These are phyloP conservation scores for Alternaria angustiovoidea DNA, from an alignment of 2,329 filamentous ascomycete species.

Conservation along the genomic window DNA sequence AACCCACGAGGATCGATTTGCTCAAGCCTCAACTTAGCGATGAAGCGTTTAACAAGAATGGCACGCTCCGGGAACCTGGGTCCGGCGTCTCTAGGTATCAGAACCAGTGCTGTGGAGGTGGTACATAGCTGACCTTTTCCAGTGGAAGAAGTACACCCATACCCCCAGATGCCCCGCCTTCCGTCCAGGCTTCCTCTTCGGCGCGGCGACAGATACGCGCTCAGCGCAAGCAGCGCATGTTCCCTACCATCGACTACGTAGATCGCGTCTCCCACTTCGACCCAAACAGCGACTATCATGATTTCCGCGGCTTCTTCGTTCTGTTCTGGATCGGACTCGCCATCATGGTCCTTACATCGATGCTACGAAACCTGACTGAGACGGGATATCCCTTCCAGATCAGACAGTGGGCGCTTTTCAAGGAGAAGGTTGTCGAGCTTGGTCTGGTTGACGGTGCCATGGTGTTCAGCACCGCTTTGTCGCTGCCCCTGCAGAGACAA, in stretches of 20 bases:
- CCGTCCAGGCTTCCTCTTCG: constrained; percentile 82
- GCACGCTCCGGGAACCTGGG: constrained; percentile 30
- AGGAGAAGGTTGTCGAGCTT: constrained; percentile 86
- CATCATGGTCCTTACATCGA: constrained; percentile 97
- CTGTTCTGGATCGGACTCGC: constrained; percentile 97
- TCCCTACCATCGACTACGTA: constrained; percentile 91
- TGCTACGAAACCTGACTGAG: constrained; percentile 91
- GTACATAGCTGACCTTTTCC: constrained; percentile 25
- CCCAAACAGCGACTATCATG: constrained; percentile 85
- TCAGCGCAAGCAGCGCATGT: constrained; percentile 82
- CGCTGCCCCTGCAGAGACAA: constrained; percentile 75
- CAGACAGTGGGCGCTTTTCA: constrained; percentile 87
- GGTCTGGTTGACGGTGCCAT: constrained; percentile 84
- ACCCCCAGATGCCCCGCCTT: constrained; percentile 90
- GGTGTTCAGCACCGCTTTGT: constrained; percentile 77
- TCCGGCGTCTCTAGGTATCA: constrained; percentile 49
- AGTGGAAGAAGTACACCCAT: constrained; percentile 86
- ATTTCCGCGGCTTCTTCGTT: constrained; percentile 97
- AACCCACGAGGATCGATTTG: constrained; percentile 45
- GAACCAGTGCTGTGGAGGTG: constrained; percentile 63
- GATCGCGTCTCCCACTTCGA: constrained; percentile 96
- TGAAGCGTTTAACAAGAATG: constrained; percentile 36
- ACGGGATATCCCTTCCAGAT: constrained; percentile 86
- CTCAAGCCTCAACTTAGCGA: constrained; percentile 48
- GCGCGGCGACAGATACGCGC: constrained; percentile 84